Evolutionary conservation across 441 rosid species (phyloP), one percentile per base, ranked within the genome.

Genomic region (Omphalea diandra): DNA sequence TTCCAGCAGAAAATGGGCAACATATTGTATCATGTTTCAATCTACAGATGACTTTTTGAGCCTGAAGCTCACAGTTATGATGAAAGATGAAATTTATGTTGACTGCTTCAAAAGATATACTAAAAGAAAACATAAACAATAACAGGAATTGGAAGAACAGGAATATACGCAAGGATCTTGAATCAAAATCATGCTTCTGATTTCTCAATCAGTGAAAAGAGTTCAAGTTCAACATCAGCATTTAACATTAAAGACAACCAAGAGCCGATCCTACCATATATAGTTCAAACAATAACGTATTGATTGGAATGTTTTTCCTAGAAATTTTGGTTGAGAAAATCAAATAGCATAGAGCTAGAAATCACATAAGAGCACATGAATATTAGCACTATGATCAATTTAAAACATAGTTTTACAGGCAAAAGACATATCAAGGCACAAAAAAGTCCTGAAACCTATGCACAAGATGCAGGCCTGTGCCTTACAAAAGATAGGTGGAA

Each of bases 1-100:
- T 27, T 78, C 54, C 66, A 65, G 74, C 61, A 71, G 36, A 20
- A 60, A 44, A 43, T 15, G 59, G 79, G 66, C 24, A 60, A 7
- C 46, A 38, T 41, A 49, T 43, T 41, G 10, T 31, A 52, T 22
- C 11, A 58, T 56, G 7, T 36, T 20, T 32, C 18, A 11, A 22
- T 61, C 9, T 53, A 53, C 35, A 36, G 50, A 8, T 73, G 53
- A 27, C 44, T 4, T 63, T 56, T 47, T 24, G 14, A 50, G 33
- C 56, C 31, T 26, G 41, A 9, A 53, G 22, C 17, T 22, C 10
- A 12, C 44, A 38, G 12, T 22, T 1, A 12, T 50, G 55, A 64
- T 7, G 68, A 64, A 27, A 17, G 15, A 36, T 11, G 55, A 14
- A n/a, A 14, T 17, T 40, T 20, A 26, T 38, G 38, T 27, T 5